Base-by-base conservation (phyloP, 768 basidiomycete species). In the Suillus lakei region DNA sequence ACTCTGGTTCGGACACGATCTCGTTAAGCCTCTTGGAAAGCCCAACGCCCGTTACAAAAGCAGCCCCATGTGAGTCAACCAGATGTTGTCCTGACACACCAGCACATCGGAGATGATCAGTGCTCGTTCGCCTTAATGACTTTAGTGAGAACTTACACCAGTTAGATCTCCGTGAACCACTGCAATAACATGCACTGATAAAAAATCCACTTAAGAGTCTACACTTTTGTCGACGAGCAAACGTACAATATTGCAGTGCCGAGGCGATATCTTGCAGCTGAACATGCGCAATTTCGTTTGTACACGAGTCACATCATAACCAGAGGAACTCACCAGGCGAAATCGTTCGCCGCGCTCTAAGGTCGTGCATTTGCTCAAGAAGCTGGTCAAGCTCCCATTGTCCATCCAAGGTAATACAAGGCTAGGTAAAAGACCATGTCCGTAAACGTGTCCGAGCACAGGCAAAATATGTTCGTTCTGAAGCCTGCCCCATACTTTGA, bases 41-140 rank as follows among this genome's bases (percentile, higher is more conserved):
- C 2, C 82, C 82, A 64, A 83, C 83, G 63, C 83, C 83, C 64
- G 78, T 79, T 18, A 84, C 68, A 21, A 75, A 75, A 8, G 78
- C 82, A 39, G 76, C 75, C n/a, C 77, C 74, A 30, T 80, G 65
- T 63, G 78, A 76, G 63, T 80, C 78, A 56, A 84, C 77, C n/a
- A 83, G 75, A 84, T 76, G 66, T 83, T 84, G 0, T 78, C 76
- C 81, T 66, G 13, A 6, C 15, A 7, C 39, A 41, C 46, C 46
- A 7, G 46, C 5, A 26, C 5, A 15, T 48, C 3, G 13, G 28
- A 34, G 32, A 12, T 34, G 15, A 43, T 43, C 7, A n/a, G 43
- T 26, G 16, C 13, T 43, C n/a, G 7, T 26, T 16, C 30, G 10
- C 41, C 26, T 7, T 30, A 13, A 12, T 48, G 6, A 21, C 10